A percentile compares a stretch with the other conserved stretches of the same genome.
phyloP scores from a whole-genome alignment of 2,329 filamentous ascomycete species.

The Microdochium trichocladiopsis region DNA sequence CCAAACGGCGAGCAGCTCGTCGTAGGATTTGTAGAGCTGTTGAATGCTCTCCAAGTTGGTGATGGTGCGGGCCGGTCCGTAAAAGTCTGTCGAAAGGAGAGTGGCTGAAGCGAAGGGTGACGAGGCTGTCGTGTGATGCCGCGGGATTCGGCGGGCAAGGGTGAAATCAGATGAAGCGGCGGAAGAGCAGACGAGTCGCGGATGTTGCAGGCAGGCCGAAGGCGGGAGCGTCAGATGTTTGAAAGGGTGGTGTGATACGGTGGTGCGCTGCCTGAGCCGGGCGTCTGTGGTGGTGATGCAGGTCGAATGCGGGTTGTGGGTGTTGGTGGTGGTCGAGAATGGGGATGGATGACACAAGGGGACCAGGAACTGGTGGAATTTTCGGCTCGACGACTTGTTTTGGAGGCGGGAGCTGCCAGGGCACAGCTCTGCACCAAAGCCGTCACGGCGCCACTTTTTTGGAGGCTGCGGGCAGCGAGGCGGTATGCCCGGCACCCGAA shows the following conservation, averaged over 20 bases:
- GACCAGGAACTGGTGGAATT: neutral
- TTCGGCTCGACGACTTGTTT: neutral
- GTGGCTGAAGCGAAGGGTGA: neutral
- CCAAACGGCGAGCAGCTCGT: too few species aligned
- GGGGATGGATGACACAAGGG: neutral
- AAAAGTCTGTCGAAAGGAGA: neutral
- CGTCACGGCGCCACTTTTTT: too few species aligned
- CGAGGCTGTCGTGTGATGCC: neutral
- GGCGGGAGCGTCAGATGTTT: neutral
- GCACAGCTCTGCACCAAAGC: too few species aligned
- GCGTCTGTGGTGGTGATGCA: slow-evolving; percentile 1
- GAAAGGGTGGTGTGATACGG: neutral
- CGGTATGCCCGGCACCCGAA: too few species aligned
- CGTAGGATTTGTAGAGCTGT: too few species aligned
- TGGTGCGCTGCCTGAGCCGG: neutral
- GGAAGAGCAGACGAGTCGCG: neutral
- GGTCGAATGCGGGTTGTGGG: neutral
- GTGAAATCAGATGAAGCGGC: neutral
- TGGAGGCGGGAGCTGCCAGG: neutral
- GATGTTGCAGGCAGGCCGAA: neutral
- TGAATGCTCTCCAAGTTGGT: too few species aligned
- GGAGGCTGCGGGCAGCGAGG: too few species aligned
- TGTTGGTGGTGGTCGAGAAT: slow-evolving; percentile 2
- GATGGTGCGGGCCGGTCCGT: too few species aligned
- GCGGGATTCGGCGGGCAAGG: neutral